Conservation (phyloP, 176 grass and related monocot species). For the Phyllostachys edulis region DNA sequence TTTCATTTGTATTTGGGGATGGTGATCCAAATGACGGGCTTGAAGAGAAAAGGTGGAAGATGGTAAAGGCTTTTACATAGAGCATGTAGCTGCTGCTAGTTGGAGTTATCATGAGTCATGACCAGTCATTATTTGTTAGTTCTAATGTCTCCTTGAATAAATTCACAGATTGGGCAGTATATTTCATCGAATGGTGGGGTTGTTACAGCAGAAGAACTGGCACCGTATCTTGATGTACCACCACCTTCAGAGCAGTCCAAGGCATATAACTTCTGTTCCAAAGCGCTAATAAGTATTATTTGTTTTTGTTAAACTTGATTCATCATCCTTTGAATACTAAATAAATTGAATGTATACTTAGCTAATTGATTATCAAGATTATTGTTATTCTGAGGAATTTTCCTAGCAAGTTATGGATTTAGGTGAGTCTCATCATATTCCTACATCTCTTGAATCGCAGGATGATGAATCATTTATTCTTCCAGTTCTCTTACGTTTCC, state of each 20-base stretch:
- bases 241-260: constrained; percentile 60
- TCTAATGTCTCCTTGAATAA: constrained; percentile 31
- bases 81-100: constrained; percentile 11
- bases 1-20: constrained; percentile 99
- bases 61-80: constrained; percentile 51
- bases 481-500: constrained; percentile 84
- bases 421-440: constrained; percentile 24
- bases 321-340: background rate
- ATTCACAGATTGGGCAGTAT: constrained; percentile 87
- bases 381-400: constrained; percentile 5
- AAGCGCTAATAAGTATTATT: constrained; percentile 1
- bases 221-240: constrained; percentile 90
- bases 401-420: constrained; percentile 17
- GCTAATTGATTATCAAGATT: constrained; percentile 22
- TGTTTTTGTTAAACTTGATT: constrained; percentile 38
- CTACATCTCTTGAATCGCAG: constrained; percentile 48
- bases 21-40: constrained; percentile 93
- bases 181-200: constrained; percentile 97
- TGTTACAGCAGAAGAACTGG: constrained; percentile 89
- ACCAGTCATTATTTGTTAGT: constrained; percentile 3
- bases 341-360: constrained; percentile 1
- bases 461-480: constrained; percentile 97
- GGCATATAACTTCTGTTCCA: constrained; percentile 47
- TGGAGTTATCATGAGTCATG: background rate
- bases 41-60: constrained; percentile 97